Percentiles rank a stretch among this genome's conserved stretches.
phyloP scores from a whole-genome alignment of 2,329 filamentous ascomycete genomes.

The Aspergillus udagawae region DNA sequence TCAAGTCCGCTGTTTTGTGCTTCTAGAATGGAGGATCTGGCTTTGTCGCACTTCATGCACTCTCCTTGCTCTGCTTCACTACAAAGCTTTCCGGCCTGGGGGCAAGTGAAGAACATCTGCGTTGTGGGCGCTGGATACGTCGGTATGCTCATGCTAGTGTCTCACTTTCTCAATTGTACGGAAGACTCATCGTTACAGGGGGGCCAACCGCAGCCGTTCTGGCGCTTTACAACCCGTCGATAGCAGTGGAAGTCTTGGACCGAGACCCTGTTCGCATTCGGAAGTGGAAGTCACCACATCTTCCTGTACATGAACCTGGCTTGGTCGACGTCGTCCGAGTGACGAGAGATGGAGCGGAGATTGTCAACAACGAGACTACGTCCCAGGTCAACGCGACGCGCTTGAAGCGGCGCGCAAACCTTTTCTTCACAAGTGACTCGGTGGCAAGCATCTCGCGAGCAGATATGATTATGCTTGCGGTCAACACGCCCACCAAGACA shows the following conservation, averaged over 20 bases:
- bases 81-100: slow-evolving; percentile 4
- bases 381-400: slow-evolving; percentile 24
- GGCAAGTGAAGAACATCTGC: slow-evolving; percentile 51
- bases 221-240: slow-evolving; percentile 66
- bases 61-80: slow-evolving; percentile 2
- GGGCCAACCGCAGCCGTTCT: slow-evolving; percentile 73
- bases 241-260: slow-evolving; percentile 72
- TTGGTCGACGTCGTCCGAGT: slow-evolving; percentile 63
- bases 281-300: slow-evolving; percentile 68
- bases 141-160: slow-evolving; percentile 48
- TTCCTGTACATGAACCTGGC: slow-evolving; percentile 73
- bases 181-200: slow-evolving; percentile 42
- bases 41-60: slow-evolving; percentile 12
- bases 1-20: slow-evolving; percentile 26
- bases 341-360: slow-evolving; percentile 33
- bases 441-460: slow-evolving; percentile 60
- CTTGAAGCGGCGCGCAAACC: slow-evolving; percentile 55
- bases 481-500: slow-evolving; percentile 75
- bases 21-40: slow-evolving; percentile 19
- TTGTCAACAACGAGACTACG: background rate
- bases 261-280: slow-evolving; percentile 61
- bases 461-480: slow-evolving; percentile 70
- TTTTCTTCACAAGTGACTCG: slow-evolving; percentile 70
- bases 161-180: background rate
- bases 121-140: slow-evolving; percentile 74